phyloP scores from a whole-genome alignment of 1,284 basidiomycete genomes.

The Inonotus obliquus region DNA sequence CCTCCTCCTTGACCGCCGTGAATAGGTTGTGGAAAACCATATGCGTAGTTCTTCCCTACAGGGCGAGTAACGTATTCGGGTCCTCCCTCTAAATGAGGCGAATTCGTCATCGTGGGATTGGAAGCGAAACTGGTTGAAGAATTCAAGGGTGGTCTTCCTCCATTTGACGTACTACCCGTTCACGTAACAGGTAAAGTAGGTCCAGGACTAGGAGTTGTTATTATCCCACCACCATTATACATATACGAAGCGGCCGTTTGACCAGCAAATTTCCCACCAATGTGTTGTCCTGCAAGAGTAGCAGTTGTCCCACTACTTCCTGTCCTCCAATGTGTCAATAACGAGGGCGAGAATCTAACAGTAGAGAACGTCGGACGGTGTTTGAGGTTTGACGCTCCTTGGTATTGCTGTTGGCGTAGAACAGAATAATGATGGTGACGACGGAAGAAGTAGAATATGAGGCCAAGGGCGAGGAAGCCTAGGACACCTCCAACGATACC shows the following conservation, averaged over 20 bases:
- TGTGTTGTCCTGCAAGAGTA: neutral
- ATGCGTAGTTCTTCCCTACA: neutral
- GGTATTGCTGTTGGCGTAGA: neutral
- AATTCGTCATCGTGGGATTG: neutral
- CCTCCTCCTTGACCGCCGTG: neutral
- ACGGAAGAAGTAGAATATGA: conserved; percentile 5
- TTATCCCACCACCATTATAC: neutral
- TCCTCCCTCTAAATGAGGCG: neutral
- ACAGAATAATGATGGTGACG: neutral
- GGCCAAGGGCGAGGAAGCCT: neutral
- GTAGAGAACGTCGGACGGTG: neutral
- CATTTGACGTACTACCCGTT: neutral
- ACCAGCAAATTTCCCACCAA: neutral
- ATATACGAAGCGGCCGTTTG: neutral
- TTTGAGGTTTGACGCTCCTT: neutral
- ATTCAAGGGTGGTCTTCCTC: neutral
- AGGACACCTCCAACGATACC: conserved; percentile 14
- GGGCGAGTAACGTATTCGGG: neutral
- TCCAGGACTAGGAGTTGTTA: neutral
- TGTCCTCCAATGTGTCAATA: neutral
- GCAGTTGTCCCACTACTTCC: neutral
- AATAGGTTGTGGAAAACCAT: neutral
- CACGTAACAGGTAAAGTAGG: neutral
- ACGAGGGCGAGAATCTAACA: neutral
- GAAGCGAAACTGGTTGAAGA: conserved; percentile 1